Base-by-base conservation (phyloP, 768 basidiomycete genomes). In the Pholiota microspora region DNA sequence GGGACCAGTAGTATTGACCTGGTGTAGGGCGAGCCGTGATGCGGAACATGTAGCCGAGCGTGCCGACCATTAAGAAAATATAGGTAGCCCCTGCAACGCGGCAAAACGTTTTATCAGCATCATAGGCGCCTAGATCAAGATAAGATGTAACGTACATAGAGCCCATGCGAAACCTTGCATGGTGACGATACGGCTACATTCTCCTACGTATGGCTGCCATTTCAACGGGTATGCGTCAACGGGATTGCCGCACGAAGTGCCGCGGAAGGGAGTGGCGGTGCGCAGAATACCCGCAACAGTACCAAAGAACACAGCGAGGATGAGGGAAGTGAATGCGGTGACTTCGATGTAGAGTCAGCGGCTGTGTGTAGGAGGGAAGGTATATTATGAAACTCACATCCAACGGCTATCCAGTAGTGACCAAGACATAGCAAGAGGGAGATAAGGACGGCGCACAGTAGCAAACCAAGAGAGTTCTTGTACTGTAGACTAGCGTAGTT, bases 271-370 rank as follows among this genome's bases (percentile, higher is more conserved):
- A 0, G 68, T 62, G 2, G 59, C 59, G 23, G 56, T 53, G 24
- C 64, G 63, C 38, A 72, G 58, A 6, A 72, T 57, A 40, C 70
- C 70, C 25, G 64, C 70, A n/a, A 68, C 68, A 16, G 62, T 65
- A 10, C 67, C 69, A 51, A 70, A 72, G 56, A 72, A 72, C 13
- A 72, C 59, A 9, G 70, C 64, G n/a, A 64, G 54, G 27, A 67
- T 53, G 35, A 72, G 62, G 15, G 62, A 63, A 27, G 61, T 48
- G 54, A 71, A 59, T 15, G 62, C 51, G 23, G 65, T 54, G n/a
- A 66, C 70, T 72, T 16, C 5, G 16, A 15, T 18, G 1, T 4
- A 4, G 7, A 40, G 3, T 16, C n/a, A 40, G n/a, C n/a, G 21
- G 7, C 21, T 24, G 1, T 12, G 12, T 16, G 7, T 47, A 12